Base-by-base conservation (phyloP, 305 asterid genomes). In the Andrographis paniculata region DNA sequence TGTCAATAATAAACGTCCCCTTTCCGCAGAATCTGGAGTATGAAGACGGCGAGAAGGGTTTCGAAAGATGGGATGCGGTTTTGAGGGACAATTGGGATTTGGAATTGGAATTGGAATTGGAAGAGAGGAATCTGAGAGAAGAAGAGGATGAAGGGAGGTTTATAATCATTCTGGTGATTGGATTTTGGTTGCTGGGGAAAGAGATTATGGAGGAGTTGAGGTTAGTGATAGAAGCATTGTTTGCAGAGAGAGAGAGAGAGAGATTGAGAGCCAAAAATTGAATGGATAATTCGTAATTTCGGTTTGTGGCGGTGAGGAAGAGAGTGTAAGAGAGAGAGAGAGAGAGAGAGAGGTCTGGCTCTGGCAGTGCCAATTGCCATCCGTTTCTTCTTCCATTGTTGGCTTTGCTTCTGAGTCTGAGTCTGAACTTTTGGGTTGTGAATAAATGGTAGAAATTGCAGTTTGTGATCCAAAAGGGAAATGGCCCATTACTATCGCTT, bases 271-370 rank as follows among this genome's bases (percentile, higher is more conserved):
- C 45, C 49, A n/a, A n/a, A 63, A 46, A 53, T 55, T 50, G 73
- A 53, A 66, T 58, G 84, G 91, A 82, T 79, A 73, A 70, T 68
- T 66, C 31, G 46, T 24, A 56, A 45, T 49, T 65, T 56, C 50
- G 59, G 46, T 70, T 62, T 78, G 94, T 78, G 94, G 87, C 72
- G 82, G 86, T 60, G 82, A 66, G 30, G 30, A 24, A 24, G 4
- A 8, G 8, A 58, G 70, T 44, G 69, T 56, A 55, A 39, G 49
- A 52, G 67, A 46, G 61, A n/a, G n/a, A n/a, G n/a, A n/a, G n/a
- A n/a, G n/a, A n/a, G n/a, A n/a, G n/a, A n/a, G n/a, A n/a, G n/a
- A n/a, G n/a, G n/a, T n/a, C n/a, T n/a, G n/a, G n/a, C n/a, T n/a
- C n/a, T n/a, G n/a, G n/a, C n/a, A n/a, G n/a, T n/a, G n/a, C n/a